Evolutionary conservation across 257 asterid species (phyloP).

Genomic region (Leptodermis oblonga): DNA sequence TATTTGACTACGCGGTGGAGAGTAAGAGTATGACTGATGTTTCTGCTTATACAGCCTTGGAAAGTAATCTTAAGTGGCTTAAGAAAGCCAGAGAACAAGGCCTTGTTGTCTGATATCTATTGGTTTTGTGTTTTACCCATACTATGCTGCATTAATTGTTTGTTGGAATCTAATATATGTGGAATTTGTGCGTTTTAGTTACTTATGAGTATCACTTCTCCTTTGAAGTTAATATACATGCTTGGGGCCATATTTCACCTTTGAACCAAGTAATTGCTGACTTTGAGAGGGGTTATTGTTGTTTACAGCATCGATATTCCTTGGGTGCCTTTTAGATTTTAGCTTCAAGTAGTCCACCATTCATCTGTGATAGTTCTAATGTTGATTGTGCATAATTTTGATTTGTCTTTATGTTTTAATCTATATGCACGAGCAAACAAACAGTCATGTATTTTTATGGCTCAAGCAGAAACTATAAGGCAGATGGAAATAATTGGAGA

Average conservation of each 20-base stretch:
- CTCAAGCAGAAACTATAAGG: neutral
- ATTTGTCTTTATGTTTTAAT: neutral
- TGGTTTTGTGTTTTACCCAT: slow-evolving; percentile 18
- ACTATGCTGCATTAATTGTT: neutral
- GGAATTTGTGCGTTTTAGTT: neutral
- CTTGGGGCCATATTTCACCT: neutral
- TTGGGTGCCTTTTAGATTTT: neutral
- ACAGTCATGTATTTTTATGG: too few species aligned
- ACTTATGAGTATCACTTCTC: neutral
- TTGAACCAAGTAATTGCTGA: neutral
- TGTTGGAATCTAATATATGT: slow-evolving; percentile 2
- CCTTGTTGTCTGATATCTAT: slow-evolving; percentile 38
- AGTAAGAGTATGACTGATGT: slow-evolving; percentile 82
- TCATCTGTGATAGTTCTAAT: neutral
- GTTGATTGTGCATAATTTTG: neutral
- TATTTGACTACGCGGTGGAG: slow-evolving; percentile 81
- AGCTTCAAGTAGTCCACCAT: neutral
- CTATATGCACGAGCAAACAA: neutral
- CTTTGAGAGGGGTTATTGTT: neutral
- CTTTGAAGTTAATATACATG: neutral
- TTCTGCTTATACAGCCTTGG: slow-evolving; percentile 78
- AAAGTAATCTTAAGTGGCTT: slow-evolving; percentile 80
- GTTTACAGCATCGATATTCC: neutral
- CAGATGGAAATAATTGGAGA: neutral
- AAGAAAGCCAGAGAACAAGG: slow-evolving; percentile 81